Base-by-base conservation (phyloP, 768 basidiomycete species). In the Krasilnikovozyma curviuscula region DNA sequence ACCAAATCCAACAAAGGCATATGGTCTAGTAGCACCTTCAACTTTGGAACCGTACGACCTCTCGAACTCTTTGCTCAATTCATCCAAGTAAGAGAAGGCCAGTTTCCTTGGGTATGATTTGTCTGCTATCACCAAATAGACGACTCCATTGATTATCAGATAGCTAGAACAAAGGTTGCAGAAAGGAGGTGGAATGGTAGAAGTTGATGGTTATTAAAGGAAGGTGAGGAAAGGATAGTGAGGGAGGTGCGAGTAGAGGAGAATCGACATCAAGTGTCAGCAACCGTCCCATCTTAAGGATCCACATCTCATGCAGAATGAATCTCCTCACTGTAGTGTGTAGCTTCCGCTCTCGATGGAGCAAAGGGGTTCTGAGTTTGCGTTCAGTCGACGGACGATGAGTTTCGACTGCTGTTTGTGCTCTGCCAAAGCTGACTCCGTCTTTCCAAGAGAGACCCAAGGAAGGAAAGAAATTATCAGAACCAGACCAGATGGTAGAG, bases 1-100 rank as follows among this genome's bases (percentile, higher is more conserved):
- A 89, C 88, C 88, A 58, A 98, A 98, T 40, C 93, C 88, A 51
- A 97, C 82, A 62, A 97, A 97, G 23, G 93, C 91, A 63, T 98
- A 98, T n/a, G 93, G 93, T 64, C 91, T 85, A 55, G 85, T 75
- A 16, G 81, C 81, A 16, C 75, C 72, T 58, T 95, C 91, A 18
- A 97, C 84, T 65, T 86, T 91, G 5, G 83, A 71, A 9, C 86
- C 93, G 65, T 97, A 98, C 6, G 82, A 82, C 44, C 76, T 75
- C 32, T 80, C 74, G 61, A 98, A 98, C 66, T 98, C 93, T 61
- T 93, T 97, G 21, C 83, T 82, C 37, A 98, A 72, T 66, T 98
- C 93, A 56, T 95, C 88, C 41, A 98, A 74, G 66, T 86, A 98
- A 7, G 88, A 88, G 67, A 98, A 98, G 1, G 88, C 88, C 29